Evolutionary conservation across 2,329 filamentous ascomycete species (phyloP).

Genomic region (Fusarium sp.): DNA sequence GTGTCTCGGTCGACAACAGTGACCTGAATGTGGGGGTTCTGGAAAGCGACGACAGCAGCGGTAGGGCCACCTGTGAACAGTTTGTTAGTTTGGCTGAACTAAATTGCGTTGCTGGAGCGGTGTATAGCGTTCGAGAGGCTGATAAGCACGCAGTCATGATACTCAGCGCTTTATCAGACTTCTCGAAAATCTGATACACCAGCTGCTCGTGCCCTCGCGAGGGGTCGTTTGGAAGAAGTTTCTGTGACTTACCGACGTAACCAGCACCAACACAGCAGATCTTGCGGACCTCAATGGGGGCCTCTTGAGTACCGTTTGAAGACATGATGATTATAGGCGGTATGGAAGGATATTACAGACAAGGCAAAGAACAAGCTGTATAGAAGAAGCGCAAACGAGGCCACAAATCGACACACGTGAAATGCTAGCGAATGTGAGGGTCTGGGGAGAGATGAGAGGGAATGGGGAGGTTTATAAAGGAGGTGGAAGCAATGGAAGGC

Average conservation of each 20-base stretch:
- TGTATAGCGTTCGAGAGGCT: not conserved
- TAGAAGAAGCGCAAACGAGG: slow-evolving; percentile 36
- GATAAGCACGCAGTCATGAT: slow-evolving; percentile 22
- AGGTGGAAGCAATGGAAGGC: slow-evolving; percentile 19
- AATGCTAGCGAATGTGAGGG: slow-evolving; percentile 36
- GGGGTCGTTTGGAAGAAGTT: not conserved
- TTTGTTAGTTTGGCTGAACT: slow-evolving; percentile 24
- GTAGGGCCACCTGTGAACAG: slow-evolving; percentile 72
- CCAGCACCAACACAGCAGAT: slow-evolving; percentile 82
- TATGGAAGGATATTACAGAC: slow-evolving; percentile 29
- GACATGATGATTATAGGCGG: slow-evolving; percentile 39
- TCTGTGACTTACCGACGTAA: slow-evolving; percentile 72
- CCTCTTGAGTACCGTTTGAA: slow-evolving; percentile 45
- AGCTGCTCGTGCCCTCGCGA: not conserved
- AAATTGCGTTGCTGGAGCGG: slow-evolving; percentile 18
- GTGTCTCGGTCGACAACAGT: slow-evolving; percentile 80
- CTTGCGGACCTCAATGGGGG: slow-evolving; percentile 59
- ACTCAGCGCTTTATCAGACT: not conserved
- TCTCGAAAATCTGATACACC: not conserved
- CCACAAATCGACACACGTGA: slow-evolving; percentile 37
- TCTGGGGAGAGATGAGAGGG: slow-evolving; percentile 10
- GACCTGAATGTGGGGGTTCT: slow-evolving; percentile 77
- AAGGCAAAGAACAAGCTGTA: slow-evolving; percentile 27
- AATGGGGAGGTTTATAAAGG: slow-evolving; percentile 38
- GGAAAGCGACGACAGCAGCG: slow-evolving; percentile 77